Evolutionary conservation across 352 stramenopile species (phyloP).

Genomic region (Thalassiosira mediterranea): DNA sequence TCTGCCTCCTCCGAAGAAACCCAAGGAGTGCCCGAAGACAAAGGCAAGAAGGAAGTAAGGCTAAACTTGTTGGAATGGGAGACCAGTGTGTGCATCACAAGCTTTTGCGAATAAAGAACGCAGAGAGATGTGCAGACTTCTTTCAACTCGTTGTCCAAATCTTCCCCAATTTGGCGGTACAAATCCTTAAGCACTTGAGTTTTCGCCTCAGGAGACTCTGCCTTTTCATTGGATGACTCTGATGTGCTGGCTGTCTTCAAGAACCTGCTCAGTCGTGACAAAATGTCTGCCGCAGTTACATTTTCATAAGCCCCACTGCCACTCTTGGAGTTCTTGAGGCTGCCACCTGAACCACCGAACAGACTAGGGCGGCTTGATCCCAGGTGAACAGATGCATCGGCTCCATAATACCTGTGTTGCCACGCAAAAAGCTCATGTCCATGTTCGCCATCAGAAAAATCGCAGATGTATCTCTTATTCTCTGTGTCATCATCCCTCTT

Average conservation of each 20-base stretch:
- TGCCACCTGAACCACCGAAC: slow-evolving; percentile 9
- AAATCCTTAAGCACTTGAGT: slow-evolving; percentile 30
- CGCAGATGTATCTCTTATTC: slow-evolving; percentile 75
- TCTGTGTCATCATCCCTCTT: slow-evolving; percentile 18
- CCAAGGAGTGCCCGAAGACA: slow-evolving; percentile 20
- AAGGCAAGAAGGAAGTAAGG: slow-evolving; percentile 46
- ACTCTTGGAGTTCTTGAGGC: slow-evolving; percentile 43
- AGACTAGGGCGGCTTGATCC: slow-evolving; percentile 51
- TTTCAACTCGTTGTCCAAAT: slow-evolving; percentile 51
- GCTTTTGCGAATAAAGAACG: slow-evolving; percentile 75
- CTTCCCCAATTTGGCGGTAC: slow-evolving; percentile 45
- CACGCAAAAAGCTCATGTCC: slow-evolving; percentile 85
- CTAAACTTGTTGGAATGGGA: slow-evolving; percentile 70
- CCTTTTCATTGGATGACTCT: slow-evolving; percentile 28
- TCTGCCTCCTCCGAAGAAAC: slow-evolving; percentile 24
- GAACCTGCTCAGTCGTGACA: slow-evolving; percentile 49
- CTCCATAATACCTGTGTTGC: slow-evolving; percentile 84
- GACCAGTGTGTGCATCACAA: slow-evolving; percentile 74
- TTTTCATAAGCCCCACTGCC: slow-evolving; percentile 21
- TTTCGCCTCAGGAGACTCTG: slow-evolving; percentile 37
- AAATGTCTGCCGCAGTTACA: slow-evolving; percentile 41
- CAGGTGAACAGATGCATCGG: slow-evolving; percentile 84
- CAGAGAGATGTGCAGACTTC: slow-evolving; percentile 53
- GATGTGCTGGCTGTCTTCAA: slow-evolving; percentile 21
- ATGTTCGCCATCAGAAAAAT: slow-evolving; percentile 85